Evolutionary conservation across 495 filamentous ascomycete species (phyloP).

Genomic region (Aspergillus sparsus): DNA sequence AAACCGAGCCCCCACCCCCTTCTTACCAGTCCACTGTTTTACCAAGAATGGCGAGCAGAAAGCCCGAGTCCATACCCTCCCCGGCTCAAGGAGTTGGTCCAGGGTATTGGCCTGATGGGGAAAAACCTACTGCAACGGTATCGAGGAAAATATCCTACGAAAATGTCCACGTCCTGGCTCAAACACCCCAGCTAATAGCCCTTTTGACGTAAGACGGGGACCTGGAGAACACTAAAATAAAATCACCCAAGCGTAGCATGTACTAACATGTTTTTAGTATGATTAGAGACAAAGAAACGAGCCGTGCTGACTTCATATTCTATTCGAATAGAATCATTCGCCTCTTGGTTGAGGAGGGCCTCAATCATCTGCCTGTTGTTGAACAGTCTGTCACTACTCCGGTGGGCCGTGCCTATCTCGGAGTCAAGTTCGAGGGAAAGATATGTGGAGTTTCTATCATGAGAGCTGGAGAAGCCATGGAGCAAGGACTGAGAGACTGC

Average conservation of each 20-base stretch:
- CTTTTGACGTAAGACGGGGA: constrained; percentile 85
- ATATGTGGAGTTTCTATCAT: constrained; percentile 99
- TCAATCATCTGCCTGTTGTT: constrained; percentile 93
- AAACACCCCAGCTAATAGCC: constrained; percentile 95
- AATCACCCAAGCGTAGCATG: constrained; percentile 13
- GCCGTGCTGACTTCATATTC: constrained; percentile 96
- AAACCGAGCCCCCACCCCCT: not conserved
- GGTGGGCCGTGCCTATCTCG: constrained; percentile 82
- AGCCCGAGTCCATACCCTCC: constrained; percentile 42
- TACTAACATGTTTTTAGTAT: constrained; percentile 60
- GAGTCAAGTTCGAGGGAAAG: constrained; percentile 94
- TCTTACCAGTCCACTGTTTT: not conserved
- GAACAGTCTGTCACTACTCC: constrained; percentile 87
- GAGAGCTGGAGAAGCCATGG: constrained; percentile 97
- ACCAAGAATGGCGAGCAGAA: constrained; percentile 26
- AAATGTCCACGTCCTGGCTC: constrained; percentile 86
- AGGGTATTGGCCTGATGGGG: constrained; percentile 69
- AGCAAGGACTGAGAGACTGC: constrained; percentile 93
- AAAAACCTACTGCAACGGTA: constrained; percentile 87
- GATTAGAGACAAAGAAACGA: constrained; percentile 87
- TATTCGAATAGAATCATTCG: constrained; percentile 99
- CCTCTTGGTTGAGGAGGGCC: constrained; percentile 93
- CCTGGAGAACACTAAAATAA: not conserved
- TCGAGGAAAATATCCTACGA: constrained; percentile 79
- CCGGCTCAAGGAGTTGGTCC: constrained; percentile 77